Percentiles rank a stretch among this genome's conserved stretches.
Conservation (phyloP, 129 eudicot species). For the Deinandra increscens region DNA sequence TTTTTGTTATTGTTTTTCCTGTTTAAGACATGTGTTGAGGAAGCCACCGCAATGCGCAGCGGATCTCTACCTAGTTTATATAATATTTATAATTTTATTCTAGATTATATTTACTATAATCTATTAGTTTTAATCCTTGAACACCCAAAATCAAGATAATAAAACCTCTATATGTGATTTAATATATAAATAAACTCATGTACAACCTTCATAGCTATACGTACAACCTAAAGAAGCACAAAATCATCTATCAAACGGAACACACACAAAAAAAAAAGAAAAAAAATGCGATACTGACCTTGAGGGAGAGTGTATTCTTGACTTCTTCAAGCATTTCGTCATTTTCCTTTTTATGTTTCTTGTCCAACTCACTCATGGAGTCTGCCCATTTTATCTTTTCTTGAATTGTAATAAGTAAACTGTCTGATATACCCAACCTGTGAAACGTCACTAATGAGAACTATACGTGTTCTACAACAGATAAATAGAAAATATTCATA, state of each 20-base stretch:
- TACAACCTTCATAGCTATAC: too few species aligned
- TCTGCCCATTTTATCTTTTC: conserved; percentile 98
- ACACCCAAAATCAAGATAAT: too few species aligned
- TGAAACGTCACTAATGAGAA: conserved; percentile 12
- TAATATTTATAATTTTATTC: too few species aligned
- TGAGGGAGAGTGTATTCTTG: conserved; percentile 63
- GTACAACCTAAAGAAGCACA: too few species aligned
- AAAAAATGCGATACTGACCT: conserved; percentile 68
- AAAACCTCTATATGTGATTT: too few species aligned
- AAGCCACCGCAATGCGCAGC: too few species aligned
- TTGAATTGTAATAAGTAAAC: conserved; percentile 69
- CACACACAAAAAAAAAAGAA: conserved; percentile 27
- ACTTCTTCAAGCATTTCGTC: conserved; percentile 71
- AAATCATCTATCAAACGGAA: neutral
- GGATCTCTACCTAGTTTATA: too few species aligned
- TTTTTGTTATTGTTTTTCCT: too few species aligned
- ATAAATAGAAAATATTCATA: neutral
- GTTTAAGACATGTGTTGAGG: too few species aligned
- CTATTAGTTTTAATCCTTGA: too few species aligned
- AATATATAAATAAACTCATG: too few species aligned
- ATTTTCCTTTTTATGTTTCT: conserved; percentile 74
- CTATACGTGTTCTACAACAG: neutral
- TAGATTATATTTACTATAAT: too few species aligned
- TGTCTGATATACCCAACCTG: conserved; percentile 84
- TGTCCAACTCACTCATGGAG: conserved; percentile 74